Percentiles rank a stretch among this genome's conserved stretches.
Evolutionary conservation across 2,329 filamentous ascomycete species (phyloP).

Genomic region (Sporothrix mexicana): DNA sequence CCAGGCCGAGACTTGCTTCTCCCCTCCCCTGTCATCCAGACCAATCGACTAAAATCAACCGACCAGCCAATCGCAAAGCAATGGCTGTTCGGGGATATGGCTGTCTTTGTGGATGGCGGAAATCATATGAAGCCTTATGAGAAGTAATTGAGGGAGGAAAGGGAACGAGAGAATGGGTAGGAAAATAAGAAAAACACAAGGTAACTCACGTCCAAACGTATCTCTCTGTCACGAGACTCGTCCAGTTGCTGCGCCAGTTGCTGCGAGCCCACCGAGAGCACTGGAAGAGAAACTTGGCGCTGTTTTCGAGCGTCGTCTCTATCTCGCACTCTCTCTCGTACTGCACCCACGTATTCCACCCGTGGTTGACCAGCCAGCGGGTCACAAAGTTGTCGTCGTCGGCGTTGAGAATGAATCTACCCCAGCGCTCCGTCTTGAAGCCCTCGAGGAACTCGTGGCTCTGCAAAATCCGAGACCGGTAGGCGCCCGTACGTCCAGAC

Average conservation of each 20-base stretch:
- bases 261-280: conserved; percentile 94
- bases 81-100: background rate
- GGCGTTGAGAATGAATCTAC: conserved; percentile 86
- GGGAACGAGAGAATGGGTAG: conserved; percentile 6
- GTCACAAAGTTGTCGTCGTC: conserved; percentile 99
- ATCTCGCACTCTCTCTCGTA: conserved; percentile 91
- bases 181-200: background rate
- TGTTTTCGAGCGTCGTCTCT: conserved; percentile 89
- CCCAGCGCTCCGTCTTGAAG: conserved; percentile 91
- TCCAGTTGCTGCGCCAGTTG: conserved; percentile 97
- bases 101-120: background rate
- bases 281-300: conserved; percentile 87
- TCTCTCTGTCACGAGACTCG: conserved; percentile 81
- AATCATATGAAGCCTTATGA: background rate
- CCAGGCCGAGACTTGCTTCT: background rate
- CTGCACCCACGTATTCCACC: conserved; percentile 94
- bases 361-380: conserved; percentile 89
- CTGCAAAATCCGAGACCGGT: conserved; percentile 85
- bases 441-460: conserved; percentile 84
- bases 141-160: background rate
- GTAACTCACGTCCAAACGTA: conserved; percentile 82
- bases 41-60: background rate
- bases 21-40: background rate
- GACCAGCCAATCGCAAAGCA: background rate
- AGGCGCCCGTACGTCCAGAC: conserved; percentile 91